Conservation (phyloP, 2,329 filamentous ascomycete species). For the Aspergillus aculeatus region DNA sequence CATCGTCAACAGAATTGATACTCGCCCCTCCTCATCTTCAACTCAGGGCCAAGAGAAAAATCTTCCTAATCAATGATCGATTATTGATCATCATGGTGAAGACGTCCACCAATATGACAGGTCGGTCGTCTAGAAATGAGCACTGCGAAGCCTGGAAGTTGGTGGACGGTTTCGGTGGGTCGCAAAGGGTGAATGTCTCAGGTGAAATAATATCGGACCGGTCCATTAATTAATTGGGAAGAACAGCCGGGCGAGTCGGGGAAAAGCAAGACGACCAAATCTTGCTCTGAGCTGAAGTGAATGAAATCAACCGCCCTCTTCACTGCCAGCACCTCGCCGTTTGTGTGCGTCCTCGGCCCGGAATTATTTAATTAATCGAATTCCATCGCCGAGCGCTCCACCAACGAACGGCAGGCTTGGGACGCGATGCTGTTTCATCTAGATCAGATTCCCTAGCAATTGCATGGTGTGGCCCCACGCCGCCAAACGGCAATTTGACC, state of each 20-base stretch:
- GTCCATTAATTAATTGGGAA: not conserved
- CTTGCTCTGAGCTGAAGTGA: not conserved
- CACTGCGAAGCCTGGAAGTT: not conserved
- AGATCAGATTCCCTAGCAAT: slow-evolving; percentile 1
- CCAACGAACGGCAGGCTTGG: slow-evolving; percentile 9
- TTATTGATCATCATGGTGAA: not conserved
- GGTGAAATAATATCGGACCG: not conserved
- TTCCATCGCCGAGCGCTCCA: slow-evolving; percentile 2
- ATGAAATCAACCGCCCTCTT: not conserved
- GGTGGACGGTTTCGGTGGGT: not conserved
- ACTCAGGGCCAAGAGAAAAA: not conserved
- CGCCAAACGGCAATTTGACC: not conserved
- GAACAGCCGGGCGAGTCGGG: not conserved
- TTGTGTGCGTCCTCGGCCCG: slow-evolving; percentile 5
- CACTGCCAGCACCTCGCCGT: not conserved
- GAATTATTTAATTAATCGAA: slow-evolving; percentile 5
- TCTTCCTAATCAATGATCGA: too few relatives aligned
- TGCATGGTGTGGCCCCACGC: slow-evolving; percentile 9
- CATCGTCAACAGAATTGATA: not conserved
- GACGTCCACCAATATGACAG: not conserved
- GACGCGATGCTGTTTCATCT: slow-evolving; percentile 5
- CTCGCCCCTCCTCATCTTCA: not conserved
- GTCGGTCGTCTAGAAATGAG: not conserved
- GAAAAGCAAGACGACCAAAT: not conserved
- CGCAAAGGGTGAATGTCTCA: not conserved